These are phyloP conservation scores for Populus hybrid DNA, from an alignment of 441 rosid genomes.

Conservation along the genomic window DNA sequence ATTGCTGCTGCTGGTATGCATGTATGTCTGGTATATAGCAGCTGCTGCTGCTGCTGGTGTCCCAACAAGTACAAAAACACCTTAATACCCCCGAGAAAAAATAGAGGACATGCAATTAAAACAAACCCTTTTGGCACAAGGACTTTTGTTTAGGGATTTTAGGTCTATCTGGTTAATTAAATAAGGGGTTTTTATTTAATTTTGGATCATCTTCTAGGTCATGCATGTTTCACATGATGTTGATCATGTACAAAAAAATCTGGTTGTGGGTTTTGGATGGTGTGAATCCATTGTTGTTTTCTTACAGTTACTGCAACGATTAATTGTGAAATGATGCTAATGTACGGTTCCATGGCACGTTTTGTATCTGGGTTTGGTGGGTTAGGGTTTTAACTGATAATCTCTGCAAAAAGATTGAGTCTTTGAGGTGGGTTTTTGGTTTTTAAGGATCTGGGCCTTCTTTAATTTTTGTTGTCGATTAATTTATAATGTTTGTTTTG, in stretches of 20 bases:
- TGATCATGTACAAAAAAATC: neutral
- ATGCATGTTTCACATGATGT: constrained; percentile 21
- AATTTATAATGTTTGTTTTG: neutral
- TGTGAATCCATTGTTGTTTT: neutral
- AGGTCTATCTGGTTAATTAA: neutral
- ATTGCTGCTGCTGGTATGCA: neutral
- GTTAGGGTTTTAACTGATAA: constrained; percentile 33
- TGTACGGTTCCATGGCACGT: constrained; percentile 32
- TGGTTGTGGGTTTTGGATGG: constrained; percentile 22
- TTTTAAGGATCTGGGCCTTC: constrained; percentile 20
- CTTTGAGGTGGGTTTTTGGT: constrained; percentile 10
- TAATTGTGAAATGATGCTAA: constrained; percentile 19
- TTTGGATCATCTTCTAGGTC: constrained; percentile 10
- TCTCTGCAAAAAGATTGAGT: constrained; percentile 16
- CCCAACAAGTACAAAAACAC: neutral
- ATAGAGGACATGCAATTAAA: neutral
- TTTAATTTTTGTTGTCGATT: constrained; percentile 1
- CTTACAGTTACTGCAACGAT: constrained; percentile 8
- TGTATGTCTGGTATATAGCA: neutral
- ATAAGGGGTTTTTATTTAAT: neutral
- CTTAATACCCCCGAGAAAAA: neutral
- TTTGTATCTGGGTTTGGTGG: constrained; percentile 26
- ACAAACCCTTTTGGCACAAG: constrained; percentile 13
- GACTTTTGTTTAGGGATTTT: neutral
- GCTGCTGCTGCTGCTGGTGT: constrained; percentile 5